These are phyloP conservation scores for Nicotiana rustica DNA, from an alignment of 305 asterid species.

Conservation along the genomic window DNA sequence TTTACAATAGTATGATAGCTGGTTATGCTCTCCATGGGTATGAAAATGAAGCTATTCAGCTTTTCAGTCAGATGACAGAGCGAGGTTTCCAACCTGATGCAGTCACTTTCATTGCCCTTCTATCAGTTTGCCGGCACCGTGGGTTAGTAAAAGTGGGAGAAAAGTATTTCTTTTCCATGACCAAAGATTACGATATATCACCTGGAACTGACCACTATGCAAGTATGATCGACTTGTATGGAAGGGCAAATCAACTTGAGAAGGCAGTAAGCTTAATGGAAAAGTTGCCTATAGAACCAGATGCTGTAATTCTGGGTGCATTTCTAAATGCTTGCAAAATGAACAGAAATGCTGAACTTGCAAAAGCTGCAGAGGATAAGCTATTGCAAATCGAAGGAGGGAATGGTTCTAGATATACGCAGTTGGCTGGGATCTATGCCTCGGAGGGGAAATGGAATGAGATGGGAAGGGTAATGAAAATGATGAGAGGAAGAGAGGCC, in stretches of 20 bases:
- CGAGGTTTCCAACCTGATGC: slow-evolving; percentile 67
- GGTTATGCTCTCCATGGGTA: slow-evolving; percentile 86
- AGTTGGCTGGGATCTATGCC: slow-evolving; percentile 83
- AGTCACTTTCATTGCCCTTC: slow-evolving; percentile 75
- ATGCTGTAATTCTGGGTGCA: slow-evolving; percentile 65
- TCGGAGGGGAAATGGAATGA: slow-evolving; percentile 82
- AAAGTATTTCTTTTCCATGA: slow-evolving; percentile 66
- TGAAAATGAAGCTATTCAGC: slow-evolving; percentile 61
- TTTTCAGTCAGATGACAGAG: slow-evolving; percentile 64
- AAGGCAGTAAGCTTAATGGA: slow-evolving; percentile 69
- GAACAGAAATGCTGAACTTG: slow-evolving; percentile 64
- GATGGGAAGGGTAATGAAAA: slow-evolving; percentile 83
- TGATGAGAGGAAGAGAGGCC: slow-evolving; percentile 74
- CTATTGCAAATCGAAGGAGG: slow-evolving; percentile 63
- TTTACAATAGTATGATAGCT: slow-evolving; percentile 83
- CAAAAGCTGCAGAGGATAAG: slow-evolving; percentile 67
- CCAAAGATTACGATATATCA: slow-evolving; percentile 54
- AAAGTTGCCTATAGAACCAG: slow-evolving; percentile 67
- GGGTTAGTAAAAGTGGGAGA: slow-evolving; percentile 77
- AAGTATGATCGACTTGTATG: slow-evolving; percentile 91
- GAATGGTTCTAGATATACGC: slow-evolving; percentile 72
- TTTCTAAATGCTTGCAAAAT: slow-evolving; percentile 78
- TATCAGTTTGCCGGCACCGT: slow-evolving; percentile 83
- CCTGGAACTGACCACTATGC: slow-evolving; percentile 89
- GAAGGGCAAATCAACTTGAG: slow-evolving; percentile 75